A percentile compares a stretch with the other conserved stretches of the same genome.
phyloP scores from a whole-genome alignment of 139 green algal genomes.

The Penium margaritaceum region DNA sequence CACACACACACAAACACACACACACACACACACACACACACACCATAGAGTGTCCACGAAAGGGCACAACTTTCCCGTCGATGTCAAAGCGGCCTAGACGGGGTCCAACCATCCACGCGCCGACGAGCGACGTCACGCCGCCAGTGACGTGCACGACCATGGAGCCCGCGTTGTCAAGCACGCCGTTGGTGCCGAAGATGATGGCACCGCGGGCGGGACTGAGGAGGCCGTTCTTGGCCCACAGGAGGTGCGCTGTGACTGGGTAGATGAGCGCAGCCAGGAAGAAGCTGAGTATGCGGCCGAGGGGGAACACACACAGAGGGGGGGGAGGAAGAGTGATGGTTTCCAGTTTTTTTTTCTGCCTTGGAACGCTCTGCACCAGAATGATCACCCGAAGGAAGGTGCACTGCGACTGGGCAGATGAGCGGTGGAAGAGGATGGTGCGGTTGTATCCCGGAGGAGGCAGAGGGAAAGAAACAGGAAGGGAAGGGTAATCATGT shows the following conservation, averaged over 20 bases:
- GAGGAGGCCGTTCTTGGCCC: constrained; percentile 58
- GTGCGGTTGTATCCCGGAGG: no score
- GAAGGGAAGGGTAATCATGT: no score
- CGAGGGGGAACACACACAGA: no score
- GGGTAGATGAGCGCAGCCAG: constrained; percentile 67
- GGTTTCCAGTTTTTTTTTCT: no score
- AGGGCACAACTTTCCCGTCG: constrained; percentile 62
- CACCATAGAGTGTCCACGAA: constrained; percentile 62
- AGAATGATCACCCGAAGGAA: no score
- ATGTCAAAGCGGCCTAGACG: constrained; percentile 80
- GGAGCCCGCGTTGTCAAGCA: constrained; percentile 71
- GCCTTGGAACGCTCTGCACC: no score
- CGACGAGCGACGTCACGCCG: constrained; percentile 71
- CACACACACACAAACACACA: no score
- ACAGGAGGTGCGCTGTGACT: constrained; percentile 61
- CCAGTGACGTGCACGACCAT: constrained; percentile 62
- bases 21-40: no score
- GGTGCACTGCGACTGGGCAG: no score
- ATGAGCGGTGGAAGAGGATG: no score
- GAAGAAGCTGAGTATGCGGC: constrained; percentile 54
- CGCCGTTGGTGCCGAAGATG: constrained; percentile 41
- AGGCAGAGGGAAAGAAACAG: no score
- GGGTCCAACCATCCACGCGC: constrained; percentile 70
- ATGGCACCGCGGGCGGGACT: constrained; percentile 30
- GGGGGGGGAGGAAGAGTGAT: no score